A percentile compares a stretch with the other conserved stretches of the same genome.
These are phyloP conservation scores for Talaromyces rugulosus DNA, from an alignment of 2,329 filamentous ascomycete genomes.

Conservation along the genomic window DNA sequence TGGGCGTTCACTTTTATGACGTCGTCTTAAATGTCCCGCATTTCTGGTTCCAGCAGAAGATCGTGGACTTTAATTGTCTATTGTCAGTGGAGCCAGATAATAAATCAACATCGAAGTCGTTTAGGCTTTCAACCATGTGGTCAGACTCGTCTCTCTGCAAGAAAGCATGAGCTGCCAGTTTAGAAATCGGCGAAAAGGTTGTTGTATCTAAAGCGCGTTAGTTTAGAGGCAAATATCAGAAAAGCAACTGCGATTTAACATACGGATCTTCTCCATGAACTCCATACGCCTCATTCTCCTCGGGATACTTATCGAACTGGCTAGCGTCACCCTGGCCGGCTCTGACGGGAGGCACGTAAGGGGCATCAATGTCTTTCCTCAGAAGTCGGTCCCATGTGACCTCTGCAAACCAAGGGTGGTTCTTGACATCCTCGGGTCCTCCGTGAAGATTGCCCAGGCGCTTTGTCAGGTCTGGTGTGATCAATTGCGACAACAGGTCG, in stretches of 20 bases:
- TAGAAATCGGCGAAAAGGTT: slow-evolving; percentile 70
- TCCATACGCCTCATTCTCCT: slow-evolving; percentile 93
- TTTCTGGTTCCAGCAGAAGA: not conserved
- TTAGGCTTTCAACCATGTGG: not conserved
- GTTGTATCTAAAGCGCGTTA: slow-evolving; percentile 54
- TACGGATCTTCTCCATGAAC: slow-evolving; percentile 76
- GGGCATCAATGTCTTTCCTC: slow-evolving; percentile 96
- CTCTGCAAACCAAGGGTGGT: slow-evolving; percentile 92
- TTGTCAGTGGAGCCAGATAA: not conserved
- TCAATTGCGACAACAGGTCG: slow-evolving; percentile 84
- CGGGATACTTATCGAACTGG: slow-evolving; percentile 96
- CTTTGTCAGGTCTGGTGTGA: slow-evolving; percentile 93
- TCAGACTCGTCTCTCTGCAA: not conserved
- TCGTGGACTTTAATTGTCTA: not conserved
- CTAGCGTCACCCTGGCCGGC: slow-evolving; percentile 92
- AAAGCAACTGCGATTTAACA: slow-evolving; percentile 41
- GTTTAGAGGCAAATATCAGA: not conserved
- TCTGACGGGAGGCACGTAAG: slow-evolving; percentile 93
- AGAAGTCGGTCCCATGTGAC: slow-evolving; percentile 95
- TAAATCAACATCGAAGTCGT: not conserved
- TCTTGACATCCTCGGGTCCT: slow-evolving; percentile 88
- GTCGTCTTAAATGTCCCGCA: not conserved
- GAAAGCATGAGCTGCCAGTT: not conserved
- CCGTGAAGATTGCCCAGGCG: slow-evolving; percentile 89
- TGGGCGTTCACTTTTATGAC: not conserved